Percentiles rank a stretch among this genome's conserved stretches.
These are phyloP conservation scores for Perilla frutescens DNA, from an alignment of 257 asterid species.

Conservation along the genomic window DNA sequence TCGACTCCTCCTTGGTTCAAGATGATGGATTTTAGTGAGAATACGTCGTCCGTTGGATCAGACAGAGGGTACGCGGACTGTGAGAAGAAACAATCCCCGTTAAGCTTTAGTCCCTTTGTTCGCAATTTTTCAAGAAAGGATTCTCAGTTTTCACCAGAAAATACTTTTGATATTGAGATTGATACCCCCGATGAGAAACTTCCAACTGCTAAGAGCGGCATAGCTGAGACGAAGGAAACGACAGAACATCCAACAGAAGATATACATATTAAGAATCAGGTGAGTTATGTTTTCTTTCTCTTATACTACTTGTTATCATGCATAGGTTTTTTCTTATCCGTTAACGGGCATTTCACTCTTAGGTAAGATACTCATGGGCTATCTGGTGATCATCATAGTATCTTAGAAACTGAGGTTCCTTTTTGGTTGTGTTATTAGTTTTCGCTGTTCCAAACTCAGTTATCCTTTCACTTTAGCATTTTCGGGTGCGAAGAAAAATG, in stretches of 20 bases:
- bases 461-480: neutral
- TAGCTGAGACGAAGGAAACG: slow-evolving; percentile 37
- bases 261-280: slow-evolving; percentile 30
- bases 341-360: no score
- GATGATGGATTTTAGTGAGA: slow-evolving; percentile 49
- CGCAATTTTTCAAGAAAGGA: slow-evolving; percentile 50
- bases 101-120: slow-evolving; percentile 42
- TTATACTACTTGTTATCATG: neutral
- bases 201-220: slow-evolving; percentile 35
- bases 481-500: neutral
- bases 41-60: slow-evolving; percentile 49
- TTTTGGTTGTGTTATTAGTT: no score
- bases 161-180: slow-evolving; percentile 53
- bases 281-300: slow-evolving; percentile 34
- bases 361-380: no score
- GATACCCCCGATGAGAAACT: slow-evolving; percentile 49
- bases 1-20: slow-evolving; percentile 52
- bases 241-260: slow-evolving; percentile 43
- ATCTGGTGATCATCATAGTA: no score
- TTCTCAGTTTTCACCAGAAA: slow-evolving; percentile 51
- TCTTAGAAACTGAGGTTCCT: no score
- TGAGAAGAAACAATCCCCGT: slow-evolving; percentile 52
- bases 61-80: slow-evolving; percentile 52
- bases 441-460: no score
- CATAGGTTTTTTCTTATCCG: neutral